phyloP scores from a whole-genome alignment of 441 rosid species.

The Macaranga tanarius region DNA sequence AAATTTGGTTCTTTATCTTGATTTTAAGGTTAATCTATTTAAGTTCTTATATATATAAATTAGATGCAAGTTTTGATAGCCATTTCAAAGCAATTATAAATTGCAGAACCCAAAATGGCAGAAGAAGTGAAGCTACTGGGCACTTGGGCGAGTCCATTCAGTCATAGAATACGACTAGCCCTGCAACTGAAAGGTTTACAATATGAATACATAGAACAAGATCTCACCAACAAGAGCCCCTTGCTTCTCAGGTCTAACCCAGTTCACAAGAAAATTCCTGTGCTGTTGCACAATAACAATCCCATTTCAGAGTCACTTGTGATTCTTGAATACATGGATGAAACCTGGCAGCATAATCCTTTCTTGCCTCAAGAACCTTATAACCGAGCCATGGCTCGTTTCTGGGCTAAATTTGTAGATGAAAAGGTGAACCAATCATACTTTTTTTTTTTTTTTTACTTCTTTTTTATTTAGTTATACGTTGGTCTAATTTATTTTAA shows the following conservation, averaged over 20 bases:
- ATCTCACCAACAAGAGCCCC: slow-evolving; percentile 38
- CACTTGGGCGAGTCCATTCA: slow-evolving; percentile 45
- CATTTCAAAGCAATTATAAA: no score
- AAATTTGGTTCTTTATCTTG: no score
- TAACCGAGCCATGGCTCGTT: background rate
- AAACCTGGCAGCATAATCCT: slow-evolving; percentile 7
- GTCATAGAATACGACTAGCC: slow-evolving; percentile 39
- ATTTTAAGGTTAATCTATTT: no score
- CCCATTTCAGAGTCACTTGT: slow-evolving; percentile 39
- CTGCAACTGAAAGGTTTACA: slow-evolving; percentile 46
- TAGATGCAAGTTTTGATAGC: no score
- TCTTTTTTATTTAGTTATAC: no score
- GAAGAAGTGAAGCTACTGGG: slow-evolving; percentile 45
- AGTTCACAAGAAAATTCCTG: slow-evolving; percentile 41
- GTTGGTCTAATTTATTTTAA: no score
- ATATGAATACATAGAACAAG: slow-evolving; percentile 38
- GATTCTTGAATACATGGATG: slow-evolving; percentile 32
- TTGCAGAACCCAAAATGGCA: slow-evolving; percentile 6
- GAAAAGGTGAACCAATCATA: background rate
- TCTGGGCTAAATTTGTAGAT: slow-evolving; percentile 16
- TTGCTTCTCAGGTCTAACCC: slow-evolving; percentile 39
- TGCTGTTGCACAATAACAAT: slow-evolving; percentile 45
- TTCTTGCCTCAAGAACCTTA: slow-evolving; percentile 7
- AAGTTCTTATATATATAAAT: no score
- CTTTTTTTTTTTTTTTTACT: no score